Conservation (phyloP, 2,329 filamentous ascomycete species). For the Aureobasidium zeae region DNA sequence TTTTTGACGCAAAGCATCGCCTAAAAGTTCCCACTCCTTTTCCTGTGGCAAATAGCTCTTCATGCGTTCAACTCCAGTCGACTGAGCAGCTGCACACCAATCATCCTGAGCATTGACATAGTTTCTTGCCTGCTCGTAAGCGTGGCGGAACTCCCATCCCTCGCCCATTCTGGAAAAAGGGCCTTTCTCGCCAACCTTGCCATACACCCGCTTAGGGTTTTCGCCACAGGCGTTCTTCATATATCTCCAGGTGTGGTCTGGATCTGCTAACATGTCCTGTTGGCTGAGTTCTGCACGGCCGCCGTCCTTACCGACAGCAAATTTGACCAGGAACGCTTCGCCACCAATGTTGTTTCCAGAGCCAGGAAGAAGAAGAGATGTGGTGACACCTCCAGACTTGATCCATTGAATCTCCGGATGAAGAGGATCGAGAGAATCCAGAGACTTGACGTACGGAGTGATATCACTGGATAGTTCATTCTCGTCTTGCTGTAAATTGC, state of each 20-base stretch:
- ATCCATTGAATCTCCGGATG: conserved; percentile 60
- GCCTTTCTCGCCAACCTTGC: conserved; percentile 43
- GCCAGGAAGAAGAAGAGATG: conserved; percentile 56
- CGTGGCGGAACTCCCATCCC: conserved; percentile 59
- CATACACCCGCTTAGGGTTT: conserved; percentile 56
- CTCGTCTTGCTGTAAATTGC: conserved; percentile 47
- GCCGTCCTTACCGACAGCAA: conserved; percentile 51
- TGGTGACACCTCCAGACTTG: conserved; percentile 65
- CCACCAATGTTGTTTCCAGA: conserved; percentile 66
- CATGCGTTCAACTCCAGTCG: conserved; percentile 43
- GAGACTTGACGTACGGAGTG: conserved; percentile 58
- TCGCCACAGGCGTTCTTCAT: conserved; percentile 72
- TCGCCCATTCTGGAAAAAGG: conserved; percentile 57
- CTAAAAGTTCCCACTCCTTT: conserved; percentile 54
- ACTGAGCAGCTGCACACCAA: conserved; percentile 53
- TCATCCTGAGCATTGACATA: conserved; percentile 55
- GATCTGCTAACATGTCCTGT: conserved; percentile 55
- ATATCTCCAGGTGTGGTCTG: conserved; percentile 56
- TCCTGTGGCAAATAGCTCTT: conserved; percentile 52
- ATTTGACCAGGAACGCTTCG: conserved; percentile 61
- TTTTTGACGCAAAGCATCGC: conserved; percentile 55
- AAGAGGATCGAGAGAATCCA: conserved; percentile 54
- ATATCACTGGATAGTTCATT: conserved; percentile 58
- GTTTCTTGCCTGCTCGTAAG: conserved; percentile 53
- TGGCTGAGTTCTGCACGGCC: conserved; percentile 56